Evolutionary conservation across 2,329 filamentous ascomycete genomes (phyloP).

Genomic region (Arthroderma sp.): DNA sequence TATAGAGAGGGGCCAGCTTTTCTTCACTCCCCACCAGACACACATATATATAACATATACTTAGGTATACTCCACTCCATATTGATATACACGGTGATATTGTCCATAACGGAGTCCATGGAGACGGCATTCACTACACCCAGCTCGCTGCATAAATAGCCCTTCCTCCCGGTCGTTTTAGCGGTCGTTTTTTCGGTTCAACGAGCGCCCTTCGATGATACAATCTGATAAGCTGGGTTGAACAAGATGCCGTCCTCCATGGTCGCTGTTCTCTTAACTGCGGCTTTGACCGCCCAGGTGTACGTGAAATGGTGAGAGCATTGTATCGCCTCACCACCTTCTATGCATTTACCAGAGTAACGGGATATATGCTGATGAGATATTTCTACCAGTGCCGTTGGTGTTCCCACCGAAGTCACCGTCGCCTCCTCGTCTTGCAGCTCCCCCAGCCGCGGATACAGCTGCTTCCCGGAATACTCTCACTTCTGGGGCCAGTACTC

Average conservation of each 20-base stretch:
- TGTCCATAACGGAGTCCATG: no score
- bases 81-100: no score
- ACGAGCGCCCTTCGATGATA: not conserved
- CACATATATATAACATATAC: no score
- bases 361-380: not conserved
- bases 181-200: no score
- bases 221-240: not conserved
- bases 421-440: conserved; percentile 4
- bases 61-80: no score
- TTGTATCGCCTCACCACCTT: no score
- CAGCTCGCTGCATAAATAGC: no score
- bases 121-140: no score
- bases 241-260: not conserved
- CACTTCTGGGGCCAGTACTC: conserved; percentile 80
- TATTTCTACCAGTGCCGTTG: not conserved
- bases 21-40: no score
- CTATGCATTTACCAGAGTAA: no score
- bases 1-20: no score
- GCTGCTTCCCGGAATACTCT: conserved; percentile 33
- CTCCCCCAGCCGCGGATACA: conserved; percentile 5
- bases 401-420: not conserved
- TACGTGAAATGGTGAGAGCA: not conserved
- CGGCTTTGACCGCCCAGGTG: not conserved
- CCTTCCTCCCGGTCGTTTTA: no score
- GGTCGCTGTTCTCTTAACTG: not conserved